These are phyloP conservation scores for Termitomyces sp. DNA, from an alignment of 768 basidiomycete species.

Conservation along the genomic window DNA sequence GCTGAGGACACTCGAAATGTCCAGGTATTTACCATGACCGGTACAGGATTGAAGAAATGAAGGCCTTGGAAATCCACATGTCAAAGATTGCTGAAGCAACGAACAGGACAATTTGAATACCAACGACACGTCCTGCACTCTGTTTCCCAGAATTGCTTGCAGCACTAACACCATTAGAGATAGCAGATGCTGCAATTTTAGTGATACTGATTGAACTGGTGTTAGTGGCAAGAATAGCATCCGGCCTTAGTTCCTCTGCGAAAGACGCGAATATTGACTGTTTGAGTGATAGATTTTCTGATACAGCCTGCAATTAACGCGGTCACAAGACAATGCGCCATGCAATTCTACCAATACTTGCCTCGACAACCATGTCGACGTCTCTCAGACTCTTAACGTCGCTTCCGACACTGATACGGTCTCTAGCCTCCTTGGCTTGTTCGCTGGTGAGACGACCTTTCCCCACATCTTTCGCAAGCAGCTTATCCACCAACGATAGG, in stretches of 20 bases:
- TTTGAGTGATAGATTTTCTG: constrained; percentile 79
- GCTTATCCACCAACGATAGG: constrained; percentile 67
- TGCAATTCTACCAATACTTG: constrained; percentile 22
- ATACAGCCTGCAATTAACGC: constrained; percentile 60
- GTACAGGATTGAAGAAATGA: constrained; percentile 97
- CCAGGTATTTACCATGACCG: constrained; percentile 71
- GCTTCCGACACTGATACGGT: constrained; percentile 58
- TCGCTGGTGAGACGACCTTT: constrained; percentile 71
- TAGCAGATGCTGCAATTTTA: constrained; percentile 81
- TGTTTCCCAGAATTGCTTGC: constrained; percentile 59
- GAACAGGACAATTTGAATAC: constrained; percentile 30
- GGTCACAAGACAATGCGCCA: not conserved
- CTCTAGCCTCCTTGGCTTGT: constrained; percentile 70
- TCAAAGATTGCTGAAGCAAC: not conserved
- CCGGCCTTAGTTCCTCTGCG: constrained; percentile 58
- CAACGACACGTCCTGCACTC: constrained; percentile 75
- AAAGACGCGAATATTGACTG: constrained; percentile 69
- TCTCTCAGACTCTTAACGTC: constrained; percentile 59
- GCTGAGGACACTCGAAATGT: not conserved
- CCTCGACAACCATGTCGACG: constrained; percentile 90
- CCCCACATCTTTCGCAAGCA: constrained; percentile 83
- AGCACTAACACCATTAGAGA: constrained; percentile 51
- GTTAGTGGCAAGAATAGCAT: constrained; percentile 84
- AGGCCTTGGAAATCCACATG: constrained; percentile 43
- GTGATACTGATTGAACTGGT: constrained; percentile 95